A percentile compares a stretch with the other conserved stretches of the same genome.
Evolutionary conservation across 2,329 filamentous ascomycete species (phyloP).

Genomic region (Calonectria ilicicola): DNA sequence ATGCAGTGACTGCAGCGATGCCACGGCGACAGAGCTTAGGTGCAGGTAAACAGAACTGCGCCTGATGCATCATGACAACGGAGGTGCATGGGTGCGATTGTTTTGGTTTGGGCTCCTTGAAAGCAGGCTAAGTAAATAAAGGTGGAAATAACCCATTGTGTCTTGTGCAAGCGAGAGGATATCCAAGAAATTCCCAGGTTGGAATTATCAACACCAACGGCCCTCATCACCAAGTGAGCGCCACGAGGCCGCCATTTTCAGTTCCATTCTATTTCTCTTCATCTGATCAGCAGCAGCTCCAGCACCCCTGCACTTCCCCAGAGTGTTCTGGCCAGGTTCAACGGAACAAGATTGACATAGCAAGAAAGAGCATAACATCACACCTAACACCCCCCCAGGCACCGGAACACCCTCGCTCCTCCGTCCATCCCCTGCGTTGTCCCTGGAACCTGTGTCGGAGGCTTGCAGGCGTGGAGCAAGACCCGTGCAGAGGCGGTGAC

Average conservation of each 20-base stretch:
- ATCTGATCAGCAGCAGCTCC: not conserved
- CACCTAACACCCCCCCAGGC: not conserved
- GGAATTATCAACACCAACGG: constrained; percentile 19
- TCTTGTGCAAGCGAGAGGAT: not conserved
- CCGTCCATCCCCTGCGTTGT: constrained; percentile 36
- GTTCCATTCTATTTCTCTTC: constrained; percentile 4
- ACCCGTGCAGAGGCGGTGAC: constrained; percentile 39
- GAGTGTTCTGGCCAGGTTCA: constrained; percentile 20
- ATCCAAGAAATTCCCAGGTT: not conserved
- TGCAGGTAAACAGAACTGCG: constrained; percentile 42
- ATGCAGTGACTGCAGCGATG: constrained; percentile 40
- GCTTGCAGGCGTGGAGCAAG: constrained; percentile 27
- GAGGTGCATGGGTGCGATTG: constrained; percentile 21
- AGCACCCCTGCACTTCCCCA: constrained; percentile 30
- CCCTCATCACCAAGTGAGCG: constrained; percentile 7
- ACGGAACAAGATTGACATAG: constrained; percentile 2
- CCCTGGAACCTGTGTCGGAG: constrained; percentile 35
- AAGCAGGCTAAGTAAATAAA: constrained; percentile 14
- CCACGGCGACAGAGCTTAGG: constrained; percentile 41
- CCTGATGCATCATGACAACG: constrained; percentile 38
- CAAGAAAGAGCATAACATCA: no score
- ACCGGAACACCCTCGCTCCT: not conserved
- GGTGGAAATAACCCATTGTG: not conserved
- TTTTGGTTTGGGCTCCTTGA: constrained; percentile 12
- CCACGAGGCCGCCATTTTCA: not conserved